These are phyloP conservation scores for Actinidia arguta DNA, from an alignment of 179 eudicot species.

Conservation along the genomic window DNA sequence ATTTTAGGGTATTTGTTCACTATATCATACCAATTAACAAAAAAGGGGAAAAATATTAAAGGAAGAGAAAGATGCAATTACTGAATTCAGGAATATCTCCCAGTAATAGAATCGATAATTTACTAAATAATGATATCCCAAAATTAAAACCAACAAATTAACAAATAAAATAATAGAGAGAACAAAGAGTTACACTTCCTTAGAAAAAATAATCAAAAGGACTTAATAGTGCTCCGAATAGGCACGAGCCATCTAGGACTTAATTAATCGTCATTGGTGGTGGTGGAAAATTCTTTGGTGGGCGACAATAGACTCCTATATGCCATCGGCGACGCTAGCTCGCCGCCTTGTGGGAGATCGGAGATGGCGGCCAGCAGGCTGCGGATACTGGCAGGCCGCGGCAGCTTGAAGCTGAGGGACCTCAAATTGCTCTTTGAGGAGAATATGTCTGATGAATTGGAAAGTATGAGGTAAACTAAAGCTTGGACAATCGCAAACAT, in stretches of 20 bases:
- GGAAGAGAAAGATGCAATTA: too few species aligned
- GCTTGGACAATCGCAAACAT: constrained; percentile 32
- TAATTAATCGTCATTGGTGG: neutral
- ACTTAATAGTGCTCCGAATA: too few species aligned
- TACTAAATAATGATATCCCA: too few species aligned
- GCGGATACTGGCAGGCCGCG: constrained; percentile 20
- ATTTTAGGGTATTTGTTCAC: too few species aligned
- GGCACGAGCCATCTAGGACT: neutral
- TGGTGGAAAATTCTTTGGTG: neutral
- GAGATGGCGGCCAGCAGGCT: constrained; percentile 20
- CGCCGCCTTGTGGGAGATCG: constrained; percentile 16
- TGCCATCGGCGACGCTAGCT: neutral
- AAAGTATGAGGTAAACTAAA: constrained; percentile 25
- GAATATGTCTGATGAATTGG: constrained; percentile 28
- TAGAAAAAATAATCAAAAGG: too few species aligned
- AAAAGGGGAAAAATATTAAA: too few species aligned
- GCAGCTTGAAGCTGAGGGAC: constrained; percentile 26
- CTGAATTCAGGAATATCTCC: too few species aligned
- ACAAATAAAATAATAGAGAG: too few species aligned
- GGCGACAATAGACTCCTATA: neutral
- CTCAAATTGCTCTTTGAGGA: constrained; percentile 20
- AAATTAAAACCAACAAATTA: too few species aligned
- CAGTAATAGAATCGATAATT: too few species aligned
- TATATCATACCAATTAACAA: too few species aligned
- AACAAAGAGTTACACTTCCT: too few species aligned